Conservation (phyloP, 306 rosid species). For the Fagus crenata region DNA sequence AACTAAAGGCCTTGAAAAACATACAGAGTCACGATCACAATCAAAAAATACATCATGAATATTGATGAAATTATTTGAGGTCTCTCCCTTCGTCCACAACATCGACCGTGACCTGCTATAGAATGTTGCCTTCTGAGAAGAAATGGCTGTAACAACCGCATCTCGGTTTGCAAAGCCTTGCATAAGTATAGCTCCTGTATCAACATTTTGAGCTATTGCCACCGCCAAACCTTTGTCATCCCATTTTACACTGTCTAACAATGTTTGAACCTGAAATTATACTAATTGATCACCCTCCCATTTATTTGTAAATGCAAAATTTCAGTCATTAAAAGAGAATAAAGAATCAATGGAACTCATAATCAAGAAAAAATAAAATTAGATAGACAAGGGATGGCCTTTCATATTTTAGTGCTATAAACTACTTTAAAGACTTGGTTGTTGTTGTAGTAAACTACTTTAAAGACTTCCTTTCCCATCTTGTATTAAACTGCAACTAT, state of each 20-base stretch:
- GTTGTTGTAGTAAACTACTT: not conserved
- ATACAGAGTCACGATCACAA: constrained; percentile 87
- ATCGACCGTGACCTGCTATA: constrained; percentile 78
- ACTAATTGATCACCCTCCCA: not conserved
- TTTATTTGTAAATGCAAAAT: constrained; percentile 5
- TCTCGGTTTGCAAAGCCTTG: constrained; percentile 89
- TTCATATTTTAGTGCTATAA: not conserved
- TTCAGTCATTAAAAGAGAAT: not conserved
- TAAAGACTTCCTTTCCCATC: not conserved
- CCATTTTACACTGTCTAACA: constrained; percentile 75
- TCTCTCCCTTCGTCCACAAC: constrained; percentile 93
- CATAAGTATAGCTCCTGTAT: constrained; percentile 89
- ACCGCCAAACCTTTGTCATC: constrained; percentile 82
- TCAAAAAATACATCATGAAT: constrained; percentile 74
- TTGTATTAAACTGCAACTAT: not conserved
- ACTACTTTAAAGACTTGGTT: not conserved
- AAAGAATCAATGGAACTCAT: not conserved
- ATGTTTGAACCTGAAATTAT: constrained; percentile 61
- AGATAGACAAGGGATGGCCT: not conserved
- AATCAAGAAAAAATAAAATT: not conserved
- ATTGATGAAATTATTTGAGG: constrained; percentile 87
- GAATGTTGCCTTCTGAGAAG: constrained; percentile 78
- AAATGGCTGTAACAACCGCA: constrained; percentile 56
- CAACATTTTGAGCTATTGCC: constrained; percentile 87
- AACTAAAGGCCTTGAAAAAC: constrained; percentile 24